Evolutionary conservation across 768 basidiomycete genomes (phyloP).

Genomic region (Podaxis sp.): DNA sequence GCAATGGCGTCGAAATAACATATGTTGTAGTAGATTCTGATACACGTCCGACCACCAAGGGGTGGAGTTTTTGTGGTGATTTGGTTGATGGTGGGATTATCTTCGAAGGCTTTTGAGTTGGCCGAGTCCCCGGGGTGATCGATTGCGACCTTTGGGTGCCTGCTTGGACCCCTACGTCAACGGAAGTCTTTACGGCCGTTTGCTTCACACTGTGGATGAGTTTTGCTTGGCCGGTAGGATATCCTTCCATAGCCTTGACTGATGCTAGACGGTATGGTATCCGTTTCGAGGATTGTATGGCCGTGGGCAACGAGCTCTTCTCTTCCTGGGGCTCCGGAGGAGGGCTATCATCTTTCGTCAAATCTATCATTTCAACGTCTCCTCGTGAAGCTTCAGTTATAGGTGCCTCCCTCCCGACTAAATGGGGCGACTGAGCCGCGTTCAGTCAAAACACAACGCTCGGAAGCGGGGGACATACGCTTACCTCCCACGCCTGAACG

Average conservation of each 20-base stretch:
- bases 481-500: slow-evolving; percentile 29
- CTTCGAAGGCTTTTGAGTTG: neutral
- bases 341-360: slow-evolving; percentile 32
- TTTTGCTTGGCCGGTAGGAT: neutral
- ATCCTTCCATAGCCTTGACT: neutral
- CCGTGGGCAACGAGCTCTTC: neutral
- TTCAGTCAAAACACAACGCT: neutral
- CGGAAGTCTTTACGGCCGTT: neutral
- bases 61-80: neutral
- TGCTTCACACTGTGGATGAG: too few species aligned
- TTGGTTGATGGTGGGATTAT: neutral
- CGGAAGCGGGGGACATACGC: neutral
- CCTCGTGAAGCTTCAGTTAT: neutral
- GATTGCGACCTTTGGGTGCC: neutral
- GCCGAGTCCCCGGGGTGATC: neutral
- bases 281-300: slow-evolving; percentile 17
- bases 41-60: neutral
- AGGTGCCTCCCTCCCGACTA: neutral
- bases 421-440: neutral
- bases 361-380: slow-evolving; percentile 40
- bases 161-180: slow-evolving; percentile 11
- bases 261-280: neutral
- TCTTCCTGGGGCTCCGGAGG: neutral
- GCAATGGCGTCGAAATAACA: neutral
- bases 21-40: neutral